phyloP scores from a whole-genome alignment of 2,329 filamentous ascomycete species.

The Chaetothyriales sp. region DNA sequence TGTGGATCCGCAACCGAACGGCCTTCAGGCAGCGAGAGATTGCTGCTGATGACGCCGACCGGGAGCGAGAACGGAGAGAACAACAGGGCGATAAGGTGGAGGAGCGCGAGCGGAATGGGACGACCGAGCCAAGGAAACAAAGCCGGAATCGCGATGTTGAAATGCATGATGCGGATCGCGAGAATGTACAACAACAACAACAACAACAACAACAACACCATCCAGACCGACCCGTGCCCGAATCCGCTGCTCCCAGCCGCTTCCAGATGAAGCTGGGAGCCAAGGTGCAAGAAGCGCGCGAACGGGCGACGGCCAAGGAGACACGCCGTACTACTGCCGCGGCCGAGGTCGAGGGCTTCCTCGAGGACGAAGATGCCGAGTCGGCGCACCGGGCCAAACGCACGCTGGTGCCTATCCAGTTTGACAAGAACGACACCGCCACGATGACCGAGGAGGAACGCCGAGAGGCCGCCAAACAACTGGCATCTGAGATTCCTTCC shows the following conservation, averaged over 20 bases:
- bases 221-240: not conserved
- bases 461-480: slow-evolving; percentile 59
- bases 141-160: slow-evolving; percentile 45
- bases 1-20: slow-evolving; percentile 70
- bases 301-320: slow-evolving; percentile 23
- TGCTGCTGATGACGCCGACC: slow-evolving; percentile 66
- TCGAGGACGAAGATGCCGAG: slow-evolving; percentile 88
- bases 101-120: slow-evolving; percentile 3
- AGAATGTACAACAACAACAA: not conserved
- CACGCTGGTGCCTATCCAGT: slow-evolving; percentile 67
- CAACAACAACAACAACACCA: not conserved
- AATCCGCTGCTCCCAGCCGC: slow-evolving; percentile 42
- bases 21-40: slow-evolving; percentile 59
- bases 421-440: slow-evolving; percentile 53
- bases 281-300: slow-evolving; percentile 58
- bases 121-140: not conserved
- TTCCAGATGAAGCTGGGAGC: slow-evolving; percentile 91
- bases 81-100: slow-evolving; percentile 66
- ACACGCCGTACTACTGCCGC: slow-evolving; percentile 50
- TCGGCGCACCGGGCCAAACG: slow-evolving; percentile 49
- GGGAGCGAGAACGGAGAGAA: slow-evolving; percentile 62
- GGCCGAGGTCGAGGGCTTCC: slow-evolving; percentile 80
- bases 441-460: slow-evolving; percentile 76
- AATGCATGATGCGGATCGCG: slow-evolving; percentile 32
- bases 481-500: slow-evolving; percentile 80